phyloP scores from a whole-genome alignment of 768 basidiomycete genomes.

The Panaeolus cyanescens region DNA sequence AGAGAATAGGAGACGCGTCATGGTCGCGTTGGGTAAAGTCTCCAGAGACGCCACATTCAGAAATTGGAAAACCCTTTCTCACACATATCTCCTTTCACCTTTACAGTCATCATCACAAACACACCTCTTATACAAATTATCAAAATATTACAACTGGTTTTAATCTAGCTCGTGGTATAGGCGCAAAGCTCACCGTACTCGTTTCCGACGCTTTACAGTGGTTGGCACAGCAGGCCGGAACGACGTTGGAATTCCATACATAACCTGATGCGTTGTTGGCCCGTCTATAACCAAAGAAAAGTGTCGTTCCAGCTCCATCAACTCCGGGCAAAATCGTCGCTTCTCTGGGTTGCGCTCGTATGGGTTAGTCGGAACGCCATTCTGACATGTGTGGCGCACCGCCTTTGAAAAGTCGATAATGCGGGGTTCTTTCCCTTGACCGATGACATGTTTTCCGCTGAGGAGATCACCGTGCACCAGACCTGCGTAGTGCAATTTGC shows the following conservation, averaged over 20 bases:
- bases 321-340: not conserved
- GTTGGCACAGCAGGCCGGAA: not conserved
- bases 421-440: conserved; percentile 27
- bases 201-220: not conserved
- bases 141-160: no score
- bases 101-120: no score
- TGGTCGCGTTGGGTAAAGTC: conserved; percentile 8
- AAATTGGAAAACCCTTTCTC: not conserved
- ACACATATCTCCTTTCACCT: not conserved
- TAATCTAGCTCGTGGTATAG: not conserved
- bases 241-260: not conserved
- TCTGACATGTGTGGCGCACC: conserved; percentile 16
- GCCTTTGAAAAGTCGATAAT: conserved; percentile 32
- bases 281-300: not conserved
- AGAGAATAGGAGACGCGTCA: conserved; percentile 63
- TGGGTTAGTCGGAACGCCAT: conserved; percentile 6
- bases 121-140: no score
- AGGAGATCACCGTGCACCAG: conserved; percentile 35
- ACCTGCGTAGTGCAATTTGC: conserved; percentile 36
- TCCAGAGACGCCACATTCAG: not conserved
- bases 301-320: not conserved
- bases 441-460: conserved; percentile 32
- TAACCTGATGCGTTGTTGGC: not conserved
- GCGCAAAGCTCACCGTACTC: not conserved
- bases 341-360: conserved; percentile 1